Evolutionary conservation across 805 yeast genomes (phyloP).

Genomic region (Pichia insulana): DNA sequence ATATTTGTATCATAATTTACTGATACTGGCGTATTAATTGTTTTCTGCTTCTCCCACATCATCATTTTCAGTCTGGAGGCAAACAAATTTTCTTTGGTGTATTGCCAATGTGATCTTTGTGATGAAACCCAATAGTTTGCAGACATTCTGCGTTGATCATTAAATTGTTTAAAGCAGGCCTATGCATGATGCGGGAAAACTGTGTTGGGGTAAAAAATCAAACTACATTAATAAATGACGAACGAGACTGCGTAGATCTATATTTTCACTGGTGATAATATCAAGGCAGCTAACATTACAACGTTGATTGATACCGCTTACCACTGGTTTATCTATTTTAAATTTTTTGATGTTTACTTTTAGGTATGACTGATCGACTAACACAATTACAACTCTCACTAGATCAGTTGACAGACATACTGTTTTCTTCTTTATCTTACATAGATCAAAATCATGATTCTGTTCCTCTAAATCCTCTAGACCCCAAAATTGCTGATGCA

Average conservation of each 20-base stretch:
- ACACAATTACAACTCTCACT: slow-evolving; percentile 85
- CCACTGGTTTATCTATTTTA: too few species aligned
- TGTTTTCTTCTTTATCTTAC: slow-evolving; percentile 68
- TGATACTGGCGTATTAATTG: slow-evolving; percentile 1
- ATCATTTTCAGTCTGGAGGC: slow-evolving; percentile 1
- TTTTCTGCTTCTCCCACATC: slow-evolving; percentile 20
- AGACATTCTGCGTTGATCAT: slow-evolving; percentile 37
- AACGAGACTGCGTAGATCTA: too few species aligned
- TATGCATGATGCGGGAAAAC: too few species aligned
- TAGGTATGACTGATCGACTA: slow-evolving; percentile 67
- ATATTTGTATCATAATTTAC: slow-evolving; percentile 46
- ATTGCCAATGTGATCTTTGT: slow-evolving; percentile 76
- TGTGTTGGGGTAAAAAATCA: too few species aligned
- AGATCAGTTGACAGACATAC: slow-evolving; percentile 74
- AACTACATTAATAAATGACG: too few species aligned
- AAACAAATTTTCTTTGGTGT: slow-evolving; percentile 49
- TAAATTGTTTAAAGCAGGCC: background rate
- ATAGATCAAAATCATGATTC: slow-evolving; percentile 71
- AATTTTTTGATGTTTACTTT: too few species aligned
- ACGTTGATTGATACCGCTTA: too few species aligned
- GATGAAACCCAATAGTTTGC: slow-evolving; percentile 86
- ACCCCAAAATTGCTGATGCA: slow-evolving; percentile 56
- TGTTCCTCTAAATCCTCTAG: slow-evolving; percentile 37
- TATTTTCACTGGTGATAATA: too few species aligned
- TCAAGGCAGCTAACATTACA: too few species aligned